Evolutionary conservation across 2,329 filamentous ascomycete genomes (phyloP).

Genomic region (Claviceps lovelessii): DNA sequence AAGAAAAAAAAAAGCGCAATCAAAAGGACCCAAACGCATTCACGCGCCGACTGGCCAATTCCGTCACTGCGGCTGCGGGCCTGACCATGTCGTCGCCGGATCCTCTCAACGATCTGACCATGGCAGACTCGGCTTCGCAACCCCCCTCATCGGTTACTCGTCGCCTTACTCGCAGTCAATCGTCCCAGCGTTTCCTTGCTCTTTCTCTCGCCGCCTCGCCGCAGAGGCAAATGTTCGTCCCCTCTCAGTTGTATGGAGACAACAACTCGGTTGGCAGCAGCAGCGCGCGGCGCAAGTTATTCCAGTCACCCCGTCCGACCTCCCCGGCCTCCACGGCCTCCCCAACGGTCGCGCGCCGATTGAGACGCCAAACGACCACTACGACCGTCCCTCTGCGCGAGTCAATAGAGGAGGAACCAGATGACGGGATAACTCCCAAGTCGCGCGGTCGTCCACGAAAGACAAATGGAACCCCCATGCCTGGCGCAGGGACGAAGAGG

Average conservation of each 20-base stretch:
- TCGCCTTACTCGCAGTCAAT: constrained; percentile 31
- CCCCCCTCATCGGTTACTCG: constrained; percentile 23
- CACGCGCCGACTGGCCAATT: constrained; percentile 8
- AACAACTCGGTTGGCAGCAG: constrained; percentile 14
- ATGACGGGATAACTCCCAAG: constrained; percentile 24
- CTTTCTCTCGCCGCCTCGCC: constrained; percentile 27
- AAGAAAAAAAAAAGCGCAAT: not conserved
- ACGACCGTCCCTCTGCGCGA: constrained; percentile 38
- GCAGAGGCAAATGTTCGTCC: constrained; percentile 43
- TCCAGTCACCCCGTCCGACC: constrained; percentile 28
- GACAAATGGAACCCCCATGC: constrained; percentile 38
- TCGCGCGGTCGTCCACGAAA: constrained; percentile 33
- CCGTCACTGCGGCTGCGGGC: constrained; percentile 1
- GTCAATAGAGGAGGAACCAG: constrained; percentile 17
- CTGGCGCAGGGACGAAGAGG: constrained; percentile 28
- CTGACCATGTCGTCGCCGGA: constrained; percentile 36
- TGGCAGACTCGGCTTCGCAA: constrained; percentile 17
- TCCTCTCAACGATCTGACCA: constrained; percentile 30
- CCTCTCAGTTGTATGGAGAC: constrained; percentile 29
- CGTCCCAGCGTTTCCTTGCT: constrained; percentile 24
- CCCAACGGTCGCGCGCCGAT: constrained; percentile 15
- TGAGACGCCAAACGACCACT: constrained; percentile 27
- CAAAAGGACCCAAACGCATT: not conserved
- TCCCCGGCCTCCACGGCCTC: constrained; percentile 29
- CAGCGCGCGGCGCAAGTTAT: constrained; percentile 26